These are phyloP conservation scores for Grammothele lineata DNA, from an alignment of 768 basidiomycete genomes.

Conservation along the genomic window DNA sequence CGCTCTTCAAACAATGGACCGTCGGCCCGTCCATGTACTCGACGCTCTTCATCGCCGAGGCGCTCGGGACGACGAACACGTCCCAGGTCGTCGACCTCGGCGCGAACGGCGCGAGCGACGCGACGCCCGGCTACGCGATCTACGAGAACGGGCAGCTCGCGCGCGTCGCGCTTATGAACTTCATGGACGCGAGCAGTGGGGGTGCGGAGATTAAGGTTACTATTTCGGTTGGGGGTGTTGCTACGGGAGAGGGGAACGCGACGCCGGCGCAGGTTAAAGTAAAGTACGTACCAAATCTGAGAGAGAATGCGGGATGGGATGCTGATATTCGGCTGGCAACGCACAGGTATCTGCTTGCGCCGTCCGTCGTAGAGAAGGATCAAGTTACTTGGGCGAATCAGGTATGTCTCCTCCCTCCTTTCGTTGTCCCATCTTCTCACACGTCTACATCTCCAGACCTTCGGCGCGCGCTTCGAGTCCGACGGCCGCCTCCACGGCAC, in stretches of 20 bases:
- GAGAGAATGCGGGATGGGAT: no score
- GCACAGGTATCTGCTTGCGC: constrained; percentile 52
- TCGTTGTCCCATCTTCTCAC: neutral
- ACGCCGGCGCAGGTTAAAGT: constrained; percentile 47
- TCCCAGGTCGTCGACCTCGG: constrained; percentile 66
- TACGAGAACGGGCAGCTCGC: constrained; percentile 66
- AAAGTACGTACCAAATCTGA: no score
- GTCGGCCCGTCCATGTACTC: constrained; percentile 74
- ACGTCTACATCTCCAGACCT: constrained; percentile 38
- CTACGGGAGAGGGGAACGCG: constrained; percentile 33
- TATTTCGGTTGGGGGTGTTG: constrained; percentile 44
- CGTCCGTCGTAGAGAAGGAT: constrained; percentile 52
- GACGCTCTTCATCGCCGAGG: constrained; percentile 64
- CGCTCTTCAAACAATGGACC: constrained; percentile 63
- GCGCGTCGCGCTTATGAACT: constrained; percentile 71
- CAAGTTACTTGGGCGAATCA: constrained; percentile 80
- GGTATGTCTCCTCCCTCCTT: constrained; percentile 31
- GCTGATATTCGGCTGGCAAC: no score
- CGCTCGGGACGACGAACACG: constrained; percentile 58
- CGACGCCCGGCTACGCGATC: constrained; percentile 63
- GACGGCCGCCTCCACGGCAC: constrained; percentile 64
- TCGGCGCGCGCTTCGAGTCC: constrained; percentile 54
- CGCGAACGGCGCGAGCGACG: constrained; percentile 45
- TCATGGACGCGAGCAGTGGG: constrained; percentile 55
- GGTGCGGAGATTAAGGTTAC: constrained; percentile 48